Percentiles rank a stretch among this genome's conserved stretches.
phyloP scores from a whole-genome alignment of 2,329 filamentous ascomycete genomes.

The Diaporthe citriasiana region DNA sequence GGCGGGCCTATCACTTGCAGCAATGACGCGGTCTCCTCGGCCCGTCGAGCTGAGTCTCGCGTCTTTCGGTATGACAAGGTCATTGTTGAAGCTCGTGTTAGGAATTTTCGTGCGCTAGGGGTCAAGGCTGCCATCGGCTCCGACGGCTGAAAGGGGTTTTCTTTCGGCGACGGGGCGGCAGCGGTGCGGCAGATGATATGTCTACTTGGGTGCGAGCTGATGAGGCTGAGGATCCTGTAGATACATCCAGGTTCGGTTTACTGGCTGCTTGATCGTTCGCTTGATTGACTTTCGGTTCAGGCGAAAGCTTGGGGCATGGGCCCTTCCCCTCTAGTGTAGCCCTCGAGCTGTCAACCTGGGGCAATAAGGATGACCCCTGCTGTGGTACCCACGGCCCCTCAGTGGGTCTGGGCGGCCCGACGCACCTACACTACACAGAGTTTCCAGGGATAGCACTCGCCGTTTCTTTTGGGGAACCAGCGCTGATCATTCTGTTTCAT shows the following conservation, averaged over 20 bases:
- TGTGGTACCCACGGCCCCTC: constrained; percentile 15
- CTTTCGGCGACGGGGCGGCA: not conserved
- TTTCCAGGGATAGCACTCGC: constrained; percentile 4
- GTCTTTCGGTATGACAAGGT: constrained; percentile 18
- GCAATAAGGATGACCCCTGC: constrained; percentile 17
- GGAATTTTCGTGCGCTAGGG: not conserved
- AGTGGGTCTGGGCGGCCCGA: constrained; percentile 31
- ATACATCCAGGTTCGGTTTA: not conserved
- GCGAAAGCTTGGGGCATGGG: not conserved
- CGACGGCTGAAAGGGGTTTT: not conserved
- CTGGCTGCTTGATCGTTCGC: constrained; percentile 30
- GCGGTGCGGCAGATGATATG: too few relatives aligned
- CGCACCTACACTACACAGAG: not conserved
- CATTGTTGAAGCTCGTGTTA: constrained; percentile 15
- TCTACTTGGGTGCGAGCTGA: not conserved
- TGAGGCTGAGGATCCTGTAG: constrained; percentile 3
- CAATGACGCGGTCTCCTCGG: not conserved
- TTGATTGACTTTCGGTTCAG: constrained; percentile 36
- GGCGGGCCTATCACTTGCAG: constrained; percentile 21
- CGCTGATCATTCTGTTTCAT: too few relatives aligned
- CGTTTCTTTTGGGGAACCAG: not conserved
- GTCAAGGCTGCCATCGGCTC: not conserved
- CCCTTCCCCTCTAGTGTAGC: not conserved
- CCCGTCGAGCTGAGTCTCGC: not conserved
- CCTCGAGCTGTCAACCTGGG: not conserved